phyloP scores from a whole-genome alignment of 2,329 filamentous ascomycete species.

The Cercospora sp. region DNA sequence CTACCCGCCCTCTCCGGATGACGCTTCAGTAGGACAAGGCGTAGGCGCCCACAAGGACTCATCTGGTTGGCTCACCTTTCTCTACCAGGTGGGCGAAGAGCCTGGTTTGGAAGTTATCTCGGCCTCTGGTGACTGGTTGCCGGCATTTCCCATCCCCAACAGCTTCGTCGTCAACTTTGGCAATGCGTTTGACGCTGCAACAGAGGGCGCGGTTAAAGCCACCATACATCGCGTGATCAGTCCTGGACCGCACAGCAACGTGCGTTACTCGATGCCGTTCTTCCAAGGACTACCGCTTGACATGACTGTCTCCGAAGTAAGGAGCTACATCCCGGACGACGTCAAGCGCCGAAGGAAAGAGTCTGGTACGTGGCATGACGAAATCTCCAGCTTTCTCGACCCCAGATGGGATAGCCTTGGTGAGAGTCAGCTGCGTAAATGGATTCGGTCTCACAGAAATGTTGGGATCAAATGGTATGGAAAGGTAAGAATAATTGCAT shows the following conservation, averaged over 20 bases:
- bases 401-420: conserved; percentile 41
- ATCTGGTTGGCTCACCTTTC: conserved; percentile 65
- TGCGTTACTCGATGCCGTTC: conserved; percentile 41
- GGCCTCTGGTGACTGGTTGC: conserved; percentile 51
- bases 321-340: conserved; percentile 31
- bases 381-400: conserved; percentile 33
- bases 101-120: conserved; percentile 56
- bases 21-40: conserved; percentile 46
- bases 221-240: conserved; percentile 47
- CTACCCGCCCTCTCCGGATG: conserved; percentile 47
- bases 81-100: conserved; percentile 60
- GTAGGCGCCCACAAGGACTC: conserved; percentile 65
- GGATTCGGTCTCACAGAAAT: conserved; percentile 40
- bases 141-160: conserved; percentile 50
- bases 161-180: conserved; percentile 61
- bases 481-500: conserved; percentile 17
- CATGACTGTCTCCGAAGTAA: conserved; percentile 47
- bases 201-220: conserved; percentile 55
- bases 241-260: conserved; percentile 24
- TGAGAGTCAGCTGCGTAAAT: conserved; percentile 41
- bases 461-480: conserved; percentile 43
- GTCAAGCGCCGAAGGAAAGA: conserved; percentile 29
- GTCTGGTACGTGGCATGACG: conserved; percentile 18
- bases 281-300: conserved; percentile 42
- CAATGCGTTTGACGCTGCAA: conserved; percentile 60